A percentile compares a stretch with the other conserved stretches of the same genome.
Evolutionary conservation across 805 yeast species (phyloP).

Genomic region (Gaillardinia entomophila): DNA sequence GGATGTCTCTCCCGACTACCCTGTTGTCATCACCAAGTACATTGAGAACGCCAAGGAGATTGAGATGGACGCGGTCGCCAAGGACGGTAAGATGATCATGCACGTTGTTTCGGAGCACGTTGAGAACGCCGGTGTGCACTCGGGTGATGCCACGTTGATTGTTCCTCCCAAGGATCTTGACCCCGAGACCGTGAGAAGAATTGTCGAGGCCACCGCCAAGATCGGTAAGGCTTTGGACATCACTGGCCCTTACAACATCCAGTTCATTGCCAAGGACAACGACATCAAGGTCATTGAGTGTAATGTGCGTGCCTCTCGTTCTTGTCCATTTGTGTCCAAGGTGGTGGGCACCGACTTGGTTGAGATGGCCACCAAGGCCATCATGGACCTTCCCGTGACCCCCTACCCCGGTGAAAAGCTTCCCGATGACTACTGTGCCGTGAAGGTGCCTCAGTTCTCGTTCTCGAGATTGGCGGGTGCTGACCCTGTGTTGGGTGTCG

Average conservation of each 20-base stretch:
- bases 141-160: conserved; percentile 97
- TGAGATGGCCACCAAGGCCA: conserved; percentile 95
- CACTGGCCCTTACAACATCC: conserved; percentile 97
- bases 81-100: conserved; percentile 89
- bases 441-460: conserved; percentile 96
- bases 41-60: conserved; percentile 96
- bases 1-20: conserved; percentile 95
- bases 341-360: conserved; percentile 94
- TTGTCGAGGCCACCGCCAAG: conserved; percentile 93
- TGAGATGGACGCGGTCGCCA: conserved; percentile 98
- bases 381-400: conserved; percentile 77
- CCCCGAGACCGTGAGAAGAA: conserved; percentile 84
- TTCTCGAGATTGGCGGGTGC: conserved; percentile 97
- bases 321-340: conserved; percentile 97
- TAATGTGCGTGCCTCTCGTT: conserved; percentile 98
- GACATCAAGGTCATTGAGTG: conserved; percentile 98
- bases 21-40: conserved; percentile 95
- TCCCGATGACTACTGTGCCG: conserved; percentile 92
- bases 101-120: conserved; percentile 98
- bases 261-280: conserved; percentile 91
- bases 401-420: conserved; percentile 88
- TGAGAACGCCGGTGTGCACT: conserved; percentile 98
- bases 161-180: conserved; percentile 96
- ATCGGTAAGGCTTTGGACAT: conserved; percentile 92
- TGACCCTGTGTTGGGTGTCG: conserved; percentile 96